Base-by-base conservation (phyloP, 768 basidiomycete genomes). In the Collybia sordida region DNA sequence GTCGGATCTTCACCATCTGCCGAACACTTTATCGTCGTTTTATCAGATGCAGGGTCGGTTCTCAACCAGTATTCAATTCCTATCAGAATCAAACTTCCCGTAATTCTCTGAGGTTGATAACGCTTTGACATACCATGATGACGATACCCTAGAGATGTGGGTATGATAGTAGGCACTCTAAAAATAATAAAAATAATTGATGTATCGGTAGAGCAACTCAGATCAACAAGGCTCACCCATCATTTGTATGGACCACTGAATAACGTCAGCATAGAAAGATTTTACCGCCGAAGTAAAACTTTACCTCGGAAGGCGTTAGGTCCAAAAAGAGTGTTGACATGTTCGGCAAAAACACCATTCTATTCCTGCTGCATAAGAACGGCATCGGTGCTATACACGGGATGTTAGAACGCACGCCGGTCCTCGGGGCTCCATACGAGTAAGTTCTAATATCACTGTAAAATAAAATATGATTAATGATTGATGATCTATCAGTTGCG, bases 1-100 rank as follows among this genome's bases (percentile, higher is more conserved):
- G 54, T 62, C 1, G 69, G 67, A 51, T 82, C 80, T 60, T 82
- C 79, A 3, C 79, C 80, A 31, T 73, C 65, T 0, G 65, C 59
- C 28, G 70, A 63, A 52, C 79, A 81, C 52, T 70, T 64, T 4
- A 69, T 55, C 0, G 74, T 77, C 4, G 70, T 80, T 12, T 68
- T 64, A 23, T 67, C 61, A 4, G 70, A 70, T 0, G 72, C 44
- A 4, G 80, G 80, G 35, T 74, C 71, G 4, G 55, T 58, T 27
- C 68, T 66, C 54, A 75, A 72, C 79, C 78, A 81, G 51, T 79
- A 79, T 58, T 80, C 79, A 42, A 79, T 59, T 0, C 78, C 78
- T 80, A 42, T 3, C 39, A 28, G 12, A 35, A 17, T 6, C 17
- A 8, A 34, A 46, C 12, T 9, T 6, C 7, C 11, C 15, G 22